Evolutionary conservation across 2,329 filamentous ascomycete genomes (phyloP), one percentile per base, ranked within the genome.

Genomic region (Hymenoscyphus occultus): DNA sequence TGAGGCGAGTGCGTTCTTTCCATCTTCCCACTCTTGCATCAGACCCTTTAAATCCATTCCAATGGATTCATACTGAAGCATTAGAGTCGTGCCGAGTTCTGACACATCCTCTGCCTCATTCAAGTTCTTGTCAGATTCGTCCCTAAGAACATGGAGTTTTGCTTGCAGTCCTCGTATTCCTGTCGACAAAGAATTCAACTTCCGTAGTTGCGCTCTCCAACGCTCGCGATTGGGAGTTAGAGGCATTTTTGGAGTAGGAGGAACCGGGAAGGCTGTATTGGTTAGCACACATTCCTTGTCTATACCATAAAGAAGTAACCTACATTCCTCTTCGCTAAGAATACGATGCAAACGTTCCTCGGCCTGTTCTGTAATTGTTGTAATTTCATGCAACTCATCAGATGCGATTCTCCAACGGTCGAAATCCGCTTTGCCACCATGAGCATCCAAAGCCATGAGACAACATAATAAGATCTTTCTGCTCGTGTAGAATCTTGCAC

Each of bases 11-110:
- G 92, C 88, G n/a, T 89, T 85, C 76, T 91, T 94, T 60, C 94
- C 95, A 61, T 90, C 86, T 72, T 96, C 92, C 93, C 93, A 97
- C 68, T 92, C 90, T 68, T 90, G 84, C 77, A 93, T 87, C 60
- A 97, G 80, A 56, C 89, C 85, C 75, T 90, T 90, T 56, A 99
- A 83, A 74, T 99, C 95, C 32, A 88, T 83, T 2, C 95, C 95
- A 68, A 99, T 96, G 4, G 93, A 94, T 64, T 99, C 95, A 77
- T 98, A 99, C 74, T 98, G 95, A 28, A 88, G 80, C 83, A 97
- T 89, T 48, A 98, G 83, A 68, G 87, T 88, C 0, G 89, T 85
- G 0, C 91, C 92, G 16, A 97, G 84, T 70, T 96, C 91, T 3
- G 87, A 86, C 19, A 91, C 86, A 71, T 89, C 86, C 65, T 83